Evolutionary conservation across 1,139 yeast species (phyloP).

Genomic region (Candida smagusa): DNA sequence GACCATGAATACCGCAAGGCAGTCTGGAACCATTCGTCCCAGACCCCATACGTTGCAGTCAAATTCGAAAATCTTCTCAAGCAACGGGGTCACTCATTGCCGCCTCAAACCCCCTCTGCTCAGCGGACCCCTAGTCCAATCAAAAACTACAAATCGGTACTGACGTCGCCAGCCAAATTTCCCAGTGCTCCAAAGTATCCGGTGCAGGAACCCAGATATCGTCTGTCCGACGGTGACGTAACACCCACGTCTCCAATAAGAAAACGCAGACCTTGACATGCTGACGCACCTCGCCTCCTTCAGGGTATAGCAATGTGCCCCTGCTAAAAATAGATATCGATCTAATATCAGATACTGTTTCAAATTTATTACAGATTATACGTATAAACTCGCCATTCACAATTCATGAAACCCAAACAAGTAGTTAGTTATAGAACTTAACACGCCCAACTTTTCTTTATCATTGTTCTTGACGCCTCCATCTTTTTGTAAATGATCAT

Average conservation of each 20-base stretch:
- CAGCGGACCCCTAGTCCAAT: constrained; percentile 13
- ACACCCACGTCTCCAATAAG: no score
- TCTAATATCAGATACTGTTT: no score
- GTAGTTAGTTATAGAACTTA: constrained; percentile 34
- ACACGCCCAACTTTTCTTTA: constrained; percentile 31
- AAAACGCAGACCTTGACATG: no score
- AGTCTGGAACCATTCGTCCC: constrained; percentile 4
- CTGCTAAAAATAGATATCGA: no score
- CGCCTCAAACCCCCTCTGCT: constrained; percentile 3
- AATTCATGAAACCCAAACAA: constrained; percentile 47
- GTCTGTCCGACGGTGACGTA: no score
- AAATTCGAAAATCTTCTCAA: constrained; percentile 6
- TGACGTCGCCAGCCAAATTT: constrained; percentile 11
- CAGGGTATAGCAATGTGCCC: no score
- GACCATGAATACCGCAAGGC: constrained; percentile 1
- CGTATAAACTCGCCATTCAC: constrained; percentile 11
- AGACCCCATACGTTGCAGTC: constrained; percentile 5
- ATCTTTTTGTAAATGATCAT: constrained; percentile 11
- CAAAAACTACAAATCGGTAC: constrained; percentile 5
- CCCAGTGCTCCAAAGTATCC: no score
- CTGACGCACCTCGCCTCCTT: no score
- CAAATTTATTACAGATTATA: no score
- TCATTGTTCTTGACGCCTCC: constrained; percentile 12
- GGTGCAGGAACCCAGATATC: no score
- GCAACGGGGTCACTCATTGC: not conserved